A percentile compares a stretch with the other conserved stretches of the same genome.
Conservation (phyloP, 1,284 basidiomycete species). For the Naganishia cerealis region DNA sequence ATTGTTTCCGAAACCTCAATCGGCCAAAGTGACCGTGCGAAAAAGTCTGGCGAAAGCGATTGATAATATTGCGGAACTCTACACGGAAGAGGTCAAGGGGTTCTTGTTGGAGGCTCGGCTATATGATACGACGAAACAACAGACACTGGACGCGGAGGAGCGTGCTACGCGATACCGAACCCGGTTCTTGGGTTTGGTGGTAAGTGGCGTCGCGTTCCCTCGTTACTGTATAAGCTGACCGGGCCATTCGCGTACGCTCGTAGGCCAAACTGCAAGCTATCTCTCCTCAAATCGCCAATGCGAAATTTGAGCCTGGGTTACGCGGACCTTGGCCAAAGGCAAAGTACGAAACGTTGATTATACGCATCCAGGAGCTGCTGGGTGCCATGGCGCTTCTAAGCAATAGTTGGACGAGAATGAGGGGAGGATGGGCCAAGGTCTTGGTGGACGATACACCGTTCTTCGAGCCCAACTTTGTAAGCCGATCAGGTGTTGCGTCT, state of each 20-base stretch:
- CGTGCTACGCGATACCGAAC: conserved; percentile 21
- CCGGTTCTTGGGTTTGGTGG: conserved; percentile 22
- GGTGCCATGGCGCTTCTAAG: conserved; percentile 43
- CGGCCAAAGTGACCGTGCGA: conserved; percentile 47
- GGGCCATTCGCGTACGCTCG: conserved; percentile 4
- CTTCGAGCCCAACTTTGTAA: conserved; percentile 50
- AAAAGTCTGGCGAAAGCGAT: conserved; percentile 46
- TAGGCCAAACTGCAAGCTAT: conserved; percentile 42
- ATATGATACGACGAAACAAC: conserved; percentile 8
- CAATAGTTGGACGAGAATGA: conserved; percentile 43
- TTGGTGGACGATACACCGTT: conserved; percentile 40
- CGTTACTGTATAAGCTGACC: background rate
- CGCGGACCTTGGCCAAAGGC: conserved; percentile 52
- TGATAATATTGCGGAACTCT: conserved; percentile 46
- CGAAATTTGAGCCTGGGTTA: conserved; percentile 44
- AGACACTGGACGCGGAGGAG: conserved; percentile 24
- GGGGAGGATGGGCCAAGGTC: conserved; percentile 40
- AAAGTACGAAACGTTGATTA: conserved; percentile 44
- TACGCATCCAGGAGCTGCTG: conserved; percentile 41
- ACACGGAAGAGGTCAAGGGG: conserved; percentile 44
- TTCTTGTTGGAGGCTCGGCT: conserved; percentile 45
- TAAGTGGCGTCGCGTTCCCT: background rate
- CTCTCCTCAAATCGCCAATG: conserved; percentile 41
- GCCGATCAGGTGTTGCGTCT: conserved; percentile 21
- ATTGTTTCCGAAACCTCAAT: conserved; percentile 49